Evolutionary conservation across 2,329 filamentous ascomycete species (phyloP), one percentile per base, ranked within the genome.

Genomic region (Phialemonium atrogriseum): DNA sequence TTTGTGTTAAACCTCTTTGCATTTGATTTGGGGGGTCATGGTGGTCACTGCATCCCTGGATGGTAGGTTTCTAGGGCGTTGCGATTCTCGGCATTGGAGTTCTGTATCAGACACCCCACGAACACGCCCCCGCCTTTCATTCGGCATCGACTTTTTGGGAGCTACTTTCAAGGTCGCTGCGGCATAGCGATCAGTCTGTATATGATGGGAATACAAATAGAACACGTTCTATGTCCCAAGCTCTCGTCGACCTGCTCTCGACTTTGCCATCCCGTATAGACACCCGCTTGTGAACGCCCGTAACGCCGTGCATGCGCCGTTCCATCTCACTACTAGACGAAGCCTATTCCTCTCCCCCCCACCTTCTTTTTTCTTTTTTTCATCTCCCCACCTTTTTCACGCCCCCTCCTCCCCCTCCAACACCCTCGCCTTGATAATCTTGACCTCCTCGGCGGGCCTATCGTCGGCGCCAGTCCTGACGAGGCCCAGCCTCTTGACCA

Each of bases 401-500:
- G 30, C 26, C n/a, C n/a, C 14, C 1, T 66, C 68, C 0, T 65
- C 70, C 25, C 66, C 69, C 43, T 83, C 77, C n/a, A 84, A 51
- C 12, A 94, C 66, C 40, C 69, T 72, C 8, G 86, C 85, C 44
- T 64, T 74, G 26, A 85, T 52, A 38, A 96, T 89, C 62, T 74
- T 87, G 33, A 96, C 74, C 46, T 93, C 79, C 46, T 93, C 81
- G 5, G 77, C 59, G 0, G 91, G 91, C 45, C 80, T 66, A 56
- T 96, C 91, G 45, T 89, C 85, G 7, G 62, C 60, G 15, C 77
- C 84, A 1, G 87, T 94, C 63, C 83, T 85, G 30, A 94, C 86
- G 36, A 91, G 55, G 0, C 88, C 91, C 75, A 98, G 84, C 43
- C 86, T 72, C 64, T 85, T 80, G 17, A 96, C 78, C n/a, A 89